Evolutionary conservation across 139 green algal species (phyloP).

Genomic region (Coelastrella sp.): DNA sequence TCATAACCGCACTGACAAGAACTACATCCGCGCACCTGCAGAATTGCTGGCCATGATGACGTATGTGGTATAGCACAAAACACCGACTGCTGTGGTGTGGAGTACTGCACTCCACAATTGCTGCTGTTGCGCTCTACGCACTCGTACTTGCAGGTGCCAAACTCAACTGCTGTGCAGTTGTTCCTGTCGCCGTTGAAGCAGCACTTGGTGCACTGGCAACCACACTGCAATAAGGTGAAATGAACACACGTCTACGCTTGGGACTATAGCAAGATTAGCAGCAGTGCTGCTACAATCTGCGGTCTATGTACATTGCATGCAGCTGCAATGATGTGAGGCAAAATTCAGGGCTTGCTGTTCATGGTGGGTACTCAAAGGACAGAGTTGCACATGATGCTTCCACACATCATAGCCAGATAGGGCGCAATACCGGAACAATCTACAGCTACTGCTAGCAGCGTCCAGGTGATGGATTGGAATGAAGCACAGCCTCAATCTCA

Average conservation of each 20-base stretch:
- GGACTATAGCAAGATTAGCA: too few relatives aligned
- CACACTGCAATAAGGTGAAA: conserved; percentile 59
- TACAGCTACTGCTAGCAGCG: too few relatives aligned
- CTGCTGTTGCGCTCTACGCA: conserved; percentile 58
- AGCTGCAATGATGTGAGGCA: too few relatives aligned
- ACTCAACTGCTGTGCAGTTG: conserved; percentile 33
- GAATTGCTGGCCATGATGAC: conserved; percentile 68
- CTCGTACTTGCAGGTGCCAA: conserved; percentile 44
- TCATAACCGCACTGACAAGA: not conserved
- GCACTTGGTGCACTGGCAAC: conserved; percentile 77
- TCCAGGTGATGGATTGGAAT: not conserved
- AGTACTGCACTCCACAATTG: conserved; percentile 71
- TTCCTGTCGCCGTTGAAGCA: conserved; percentile 52
- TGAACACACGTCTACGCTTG: not conserved
- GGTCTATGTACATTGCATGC: too few relatives aligned
- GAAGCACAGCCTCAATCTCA: conserved; percentile 4
- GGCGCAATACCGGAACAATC: too few relatives aligned
- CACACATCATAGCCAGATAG: too few relatives aligned
- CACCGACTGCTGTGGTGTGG: conserved; percentile 47
- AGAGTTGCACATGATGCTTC: too few relatives aligned
- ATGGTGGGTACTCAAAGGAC: too few relatives aligned
- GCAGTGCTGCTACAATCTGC: too few relatives aligned
- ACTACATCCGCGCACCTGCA: conserved; percentile 29
- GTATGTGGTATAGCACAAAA: conserved; percentile 69
- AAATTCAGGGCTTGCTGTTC: too few relatives aligned